Base-by-base conservation (phyloP, 352 stramenopile species). In the Aphanomyces invadans region DNA sequence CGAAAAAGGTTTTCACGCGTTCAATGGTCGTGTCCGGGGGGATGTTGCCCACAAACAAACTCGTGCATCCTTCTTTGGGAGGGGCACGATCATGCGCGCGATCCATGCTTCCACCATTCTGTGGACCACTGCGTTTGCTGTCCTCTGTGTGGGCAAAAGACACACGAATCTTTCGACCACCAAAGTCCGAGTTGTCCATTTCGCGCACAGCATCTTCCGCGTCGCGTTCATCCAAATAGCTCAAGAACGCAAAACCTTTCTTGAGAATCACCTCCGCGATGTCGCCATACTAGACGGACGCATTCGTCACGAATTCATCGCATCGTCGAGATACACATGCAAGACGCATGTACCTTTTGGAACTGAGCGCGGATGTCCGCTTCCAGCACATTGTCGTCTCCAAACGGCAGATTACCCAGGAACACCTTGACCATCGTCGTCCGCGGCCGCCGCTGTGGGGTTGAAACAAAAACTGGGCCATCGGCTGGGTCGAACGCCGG, bases 31-130 rank as follows among this genome's bases (percentile, higher is more conserved):
- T 74, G 31, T 88, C 75, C 5, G 79, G 72, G 12, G 76, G 76
- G 53, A 88, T 88, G 63, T 88, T 88, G 52, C 70, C 79, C 45
- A 88, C 76, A 53, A 87, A 88, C 32, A 88, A 59, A 31, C 80
- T 88, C 51, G 67, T 60, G 46, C 76, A 82, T 31, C 72, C 70
- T 25, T 65, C 63, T 12, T 45, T 38, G 28, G 4, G 9, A 19
- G 21, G 29, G 1, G 32, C 31, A 9, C 44, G 4, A 2, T 70
- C 46, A 4, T 21, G 7, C 36, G 38, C 17, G 23, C 39, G 31
- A 33, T 53, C 42, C 21, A 55, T 49, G 36, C 23, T 55, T 32
- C 17, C 69, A 53, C 25, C 59, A 74, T 12, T 73, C 54, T 23
- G 32, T 51, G 25, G 49, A 29, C 2, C 19, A 31, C 32, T 71